Evolutionary conservation across 768 basidiomycete species (phyloP).

Genomic region (Kwoniella pini): DNA sequence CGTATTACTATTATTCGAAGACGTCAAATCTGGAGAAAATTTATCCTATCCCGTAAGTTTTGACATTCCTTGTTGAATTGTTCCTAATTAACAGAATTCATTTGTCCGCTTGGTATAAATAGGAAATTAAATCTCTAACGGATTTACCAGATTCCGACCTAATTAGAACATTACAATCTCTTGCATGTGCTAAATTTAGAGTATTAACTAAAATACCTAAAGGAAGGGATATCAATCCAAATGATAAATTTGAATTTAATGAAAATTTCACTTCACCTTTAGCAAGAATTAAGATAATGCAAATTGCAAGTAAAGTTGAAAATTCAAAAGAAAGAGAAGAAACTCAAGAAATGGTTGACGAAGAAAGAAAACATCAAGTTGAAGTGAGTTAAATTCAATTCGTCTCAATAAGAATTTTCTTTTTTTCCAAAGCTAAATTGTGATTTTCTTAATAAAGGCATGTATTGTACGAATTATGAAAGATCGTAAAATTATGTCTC

Average conservation of each 20-base stretch:
- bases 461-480: constrained; percentile 99
- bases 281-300: constrained; percentile 89
- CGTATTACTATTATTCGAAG: constrained; percentile 83
- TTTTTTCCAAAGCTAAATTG: too few species aligned
- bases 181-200: constrained; percentile 93
- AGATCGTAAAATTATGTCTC: constrained; percentile 81
- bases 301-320: constrained; percentile 84
- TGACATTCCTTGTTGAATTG: neutral
- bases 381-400: constrained; percentile 63
- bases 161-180: constrained; percentile 88
- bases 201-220: constrained; percentile 87
- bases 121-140: constrained; percentile 84
- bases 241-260: constrained; percentile 90
- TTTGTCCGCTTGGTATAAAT: neutral
- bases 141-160: constrained; percentile 74
- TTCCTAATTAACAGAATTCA: neutral
- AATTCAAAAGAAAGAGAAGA: constrained; percentile 82
- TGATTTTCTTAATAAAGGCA: constrained; percentile 61
- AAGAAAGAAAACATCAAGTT: constrained; percentile 82
- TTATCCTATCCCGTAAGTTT: constrained; percentile 71
- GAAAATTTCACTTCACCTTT: constrained; percentile 73
- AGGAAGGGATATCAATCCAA: constrained; percentile 72
- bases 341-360: constrained; percentile 84
- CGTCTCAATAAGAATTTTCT: too few species aligned
- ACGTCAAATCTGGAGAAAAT: constrained; percentile 66